Percentiles rank a stretch among this genome's conserved stretches.
Evolutionary conservation across 208 protist species (phyloP).

Genomic region (Crithidia expoeki): DNA sequence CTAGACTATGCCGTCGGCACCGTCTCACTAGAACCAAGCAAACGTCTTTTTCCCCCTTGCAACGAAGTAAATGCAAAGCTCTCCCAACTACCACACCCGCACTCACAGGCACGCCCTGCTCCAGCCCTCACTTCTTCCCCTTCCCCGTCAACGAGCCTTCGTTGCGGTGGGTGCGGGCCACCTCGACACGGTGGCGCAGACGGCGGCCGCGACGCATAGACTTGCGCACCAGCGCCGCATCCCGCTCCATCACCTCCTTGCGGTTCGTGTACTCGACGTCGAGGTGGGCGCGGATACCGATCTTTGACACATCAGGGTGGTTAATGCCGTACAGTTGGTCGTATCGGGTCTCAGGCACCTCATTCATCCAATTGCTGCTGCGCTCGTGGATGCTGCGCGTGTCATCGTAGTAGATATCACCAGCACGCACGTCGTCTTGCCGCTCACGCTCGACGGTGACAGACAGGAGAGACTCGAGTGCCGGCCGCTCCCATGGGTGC

Average conservation of each 20-base stretch:
- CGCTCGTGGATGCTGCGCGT: conserved; percentile 70
- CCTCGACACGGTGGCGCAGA: conserved; percentile 77
- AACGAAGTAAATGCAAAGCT: too few relatives aligned
- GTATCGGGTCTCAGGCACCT: conserved; percentile 91
- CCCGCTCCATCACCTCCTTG: conserved; percentile 72
- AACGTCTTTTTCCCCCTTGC: too few relatives aligned
- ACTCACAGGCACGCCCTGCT: neutral
- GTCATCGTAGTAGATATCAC: conserved; percentile 87
- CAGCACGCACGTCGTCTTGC: conserved; percentile 74
- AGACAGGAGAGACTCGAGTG: conserved; percentile 70
- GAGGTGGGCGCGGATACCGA: conserved; percentile 87
- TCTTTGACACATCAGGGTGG: conserved; percentile 80
- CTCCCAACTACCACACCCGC: neutral
- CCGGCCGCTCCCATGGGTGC: conserved; percentile 71
- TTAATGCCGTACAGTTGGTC: conserved; percentile 88
- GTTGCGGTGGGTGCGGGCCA: conserved; percentile 74
- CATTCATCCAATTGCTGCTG: conserved; percentile 84
- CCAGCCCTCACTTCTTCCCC: conserved; percentile 16
- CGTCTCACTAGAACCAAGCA: too few relatives aligned
- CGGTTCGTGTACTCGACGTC: conserved; percentile 84
- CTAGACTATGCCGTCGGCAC: too few relatives aligned
- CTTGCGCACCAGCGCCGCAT: conserved; percentile 78
- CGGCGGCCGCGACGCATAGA: conserved; percentile 71
- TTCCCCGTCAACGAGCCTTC: conserved; percentile 47
- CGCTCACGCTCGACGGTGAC: conserved; percentile 58